Evolutionary conservation across 768 basidiomycete species (phyloP).

Genomic region (Chlorophyllum brunneum): DNA sequence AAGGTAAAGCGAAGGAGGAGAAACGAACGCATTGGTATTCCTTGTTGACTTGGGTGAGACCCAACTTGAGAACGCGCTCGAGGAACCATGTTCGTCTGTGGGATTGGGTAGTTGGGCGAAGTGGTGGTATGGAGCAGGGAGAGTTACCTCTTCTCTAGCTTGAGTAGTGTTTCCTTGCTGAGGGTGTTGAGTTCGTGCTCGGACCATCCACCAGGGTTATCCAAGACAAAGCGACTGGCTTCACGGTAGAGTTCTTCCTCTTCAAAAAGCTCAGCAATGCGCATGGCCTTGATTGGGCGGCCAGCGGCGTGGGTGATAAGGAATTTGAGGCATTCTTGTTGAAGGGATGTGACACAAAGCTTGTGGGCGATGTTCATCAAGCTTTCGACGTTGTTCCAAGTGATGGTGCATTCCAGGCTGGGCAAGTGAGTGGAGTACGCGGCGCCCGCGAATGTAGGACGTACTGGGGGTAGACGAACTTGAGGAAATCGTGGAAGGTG

Average conservation of each 20-base stretch:
- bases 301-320: constrained; percentile 91
- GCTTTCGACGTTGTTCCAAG: constrained; percentile 93
- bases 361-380: constrained; percentile 90
- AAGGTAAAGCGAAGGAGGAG: not conserved
- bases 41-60: constrained; percentile 81
- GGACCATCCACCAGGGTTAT: constrained; percentile 85
- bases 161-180: constrained; percentile 77
- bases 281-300: constrained; percentile 88
- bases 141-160: constrained; percentile 79
- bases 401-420: constrained; percentile 87
- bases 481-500: constrained; percentile 91
- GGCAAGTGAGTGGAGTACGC: constrained; percentile 1
- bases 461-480: constrained; percentile 91
- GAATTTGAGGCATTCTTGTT: constrained; percentile 81
- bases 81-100: constrained; percentile 89
- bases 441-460: constrained; percentile 21
- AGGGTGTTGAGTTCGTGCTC: constrained; percentile 81
- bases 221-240: constrained; percentile 86
- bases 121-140: not conserved
- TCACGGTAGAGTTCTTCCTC: constrained; percentile 91
- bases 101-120: not conserved
- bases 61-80: constrained; percentile 89
- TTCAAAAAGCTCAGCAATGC: constrained; percentile 86
- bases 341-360: constrained; percentile 77
- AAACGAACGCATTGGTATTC: constrained; percentile 86